Evolutionary conservation across 352 stramenopile species (phyloP).

Genomic region (Pythium scleroteichum): DNA sequence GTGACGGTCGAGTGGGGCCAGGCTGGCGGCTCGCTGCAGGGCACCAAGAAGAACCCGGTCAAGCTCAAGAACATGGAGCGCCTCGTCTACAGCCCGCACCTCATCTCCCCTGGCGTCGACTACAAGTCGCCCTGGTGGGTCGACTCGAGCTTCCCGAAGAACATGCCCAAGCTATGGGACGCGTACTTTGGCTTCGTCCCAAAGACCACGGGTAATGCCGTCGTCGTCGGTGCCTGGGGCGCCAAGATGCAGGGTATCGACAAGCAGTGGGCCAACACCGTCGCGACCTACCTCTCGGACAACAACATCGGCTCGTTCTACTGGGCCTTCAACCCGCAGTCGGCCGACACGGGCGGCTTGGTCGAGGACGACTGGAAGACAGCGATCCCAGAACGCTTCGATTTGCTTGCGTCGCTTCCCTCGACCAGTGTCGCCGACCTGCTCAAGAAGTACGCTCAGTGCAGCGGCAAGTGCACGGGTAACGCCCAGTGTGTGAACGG

Average conservation of each 20-base stretch:
- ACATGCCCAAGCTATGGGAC: conserved; percentile 72
- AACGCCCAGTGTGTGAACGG: conserved; percentile 52
- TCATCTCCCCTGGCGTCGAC: conserved; percentile 65
- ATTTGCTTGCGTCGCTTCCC: conserved; percentile 43
- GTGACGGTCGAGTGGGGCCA: conserved; percentile 59
- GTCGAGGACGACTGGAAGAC: conserved; percentile 73
- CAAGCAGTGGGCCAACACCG: conserved; percentile 51
- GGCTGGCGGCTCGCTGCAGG: conserved; percentile 57
- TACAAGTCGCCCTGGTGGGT: conserved; percentile 66
- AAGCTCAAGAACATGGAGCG: conserved; percentile 71
- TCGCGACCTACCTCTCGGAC: conserved; percentile 51
- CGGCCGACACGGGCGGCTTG: conserved; percentile 63
- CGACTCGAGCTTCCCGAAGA: conserved; percentile 57
- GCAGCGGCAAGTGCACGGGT: conserved; percentile 39
- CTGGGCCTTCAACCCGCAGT: conserved; percentile 80
- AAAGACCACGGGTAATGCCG: conserved; percentile 46
- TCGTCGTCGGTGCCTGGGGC: conserved; percentile 70
- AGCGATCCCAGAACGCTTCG: conserved; percentile 55
- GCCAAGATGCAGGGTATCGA: conserved; percentile 63
- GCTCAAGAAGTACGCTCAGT: conserved; percentile 44
- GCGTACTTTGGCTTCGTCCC: conserved; percentile 69
- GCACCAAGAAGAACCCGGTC: conserved; percentile 58
- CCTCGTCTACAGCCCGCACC: conserved; percentile 67
- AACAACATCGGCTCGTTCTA: conserved; percentile 74
- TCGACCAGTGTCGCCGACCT: conserved; percentile 40